Evolutionary conservation across 169 alveolate genomes (phyloP), one percentile per base, ranked within the genome.

Genomic region (Plasmodium cynomolgi): DNA sequence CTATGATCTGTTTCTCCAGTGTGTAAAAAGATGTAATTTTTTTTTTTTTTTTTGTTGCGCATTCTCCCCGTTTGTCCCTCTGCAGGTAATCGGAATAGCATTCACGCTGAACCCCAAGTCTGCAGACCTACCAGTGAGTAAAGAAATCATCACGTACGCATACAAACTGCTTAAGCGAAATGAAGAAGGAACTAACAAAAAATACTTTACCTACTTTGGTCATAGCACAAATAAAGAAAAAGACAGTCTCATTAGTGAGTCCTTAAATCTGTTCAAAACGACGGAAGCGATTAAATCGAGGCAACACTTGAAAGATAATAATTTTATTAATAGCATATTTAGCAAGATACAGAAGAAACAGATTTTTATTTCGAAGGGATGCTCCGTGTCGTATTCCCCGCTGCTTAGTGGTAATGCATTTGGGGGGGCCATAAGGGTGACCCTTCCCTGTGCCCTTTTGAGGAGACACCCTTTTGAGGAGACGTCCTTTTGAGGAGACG

Each of bases 121-220:
- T 33, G 58, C 68, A 6, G 56, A 74, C 26, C 31, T 37, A 3
- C 41, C 58, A 15, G 31, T 85, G 13, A 50, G 62, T 34, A 68
- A 23, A 31, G 80, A 74, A 26, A 85, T 85, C 23, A 11, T 85
- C 62, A 50, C 47, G 56, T 85, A 85, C 39, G 93, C 85, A 50
- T 85, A 85, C 62, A 85, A 85, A 85, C 77, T 85, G 13, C 62
- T 85, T 20, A 85, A 85, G 79, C 75, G 93, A 85, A 34, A 85
- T 54, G 31, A 85, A 75, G 93, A 85, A 34, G 93, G 93, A 17
- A 23, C 9, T 17, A 85, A 85, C 41, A 85, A 50, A 73, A 85
- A 85, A 15, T 85, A 20, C 23, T 33, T 75, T 15, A n/a, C 83
- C 0, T 85, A 85, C 41, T 85, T 85, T 75, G 93, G 93, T 9